Evolutionary conservation across 352 stramenopile species (phyloP), one percentile per base, ranked within the genome.

Genomic region (Phytophthora boehmeriae): DNA sequence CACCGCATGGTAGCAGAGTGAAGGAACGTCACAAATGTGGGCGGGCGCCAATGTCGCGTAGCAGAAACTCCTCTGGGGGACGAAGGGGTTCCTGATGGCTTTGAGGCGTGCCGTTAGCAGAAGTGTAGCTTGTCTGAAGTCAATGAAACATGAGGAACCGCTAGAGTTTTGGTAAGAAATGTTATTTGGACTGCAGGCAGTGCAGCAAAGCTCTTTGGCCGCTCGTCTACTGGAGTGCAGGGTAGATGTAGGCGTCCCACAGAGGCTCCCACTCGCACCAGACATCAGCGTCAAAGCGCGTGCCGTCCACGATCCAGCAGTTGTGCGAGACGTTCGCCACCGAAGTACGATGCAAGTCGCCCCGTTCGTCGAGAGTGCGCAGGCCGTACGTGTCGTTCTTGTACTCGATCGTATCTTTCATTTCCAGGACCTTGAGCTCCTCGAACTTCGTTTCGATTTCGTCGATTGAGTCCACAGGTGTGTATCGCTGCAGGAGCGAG

Each of bases 401-500:
- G 50, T 70, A 69, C 54, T 69, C 65, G 17, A 41, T 30, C 3
- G 60, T 66, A 44, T 63, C 48, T 23, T 55, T 52, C 59, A 70
- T 63, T 25, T 65, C 43, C 44, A 73, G 36, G 5, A 69, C 36
- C 35, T 13, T 50, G n/a, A 73, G 39, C 39, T 52, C 30, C 39
- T 59, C 52, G 27, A 50, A 59, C 52, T 22, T 49, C 20, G 27
- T 59, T 17, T 59, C 52, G 14, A 53, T 60, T 32, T 59, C 52
- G 23, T 59, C 52, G 52, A 59, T 13, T 19, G 52, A 59, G 41
- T 59, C 52, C 28, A 64, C 48, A 23, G 52, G 20, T 17, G 13
- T 60, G 54, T 77, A 80, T 22, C 59, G 53, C 11, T 61, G 56
- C 22, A 76, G 22, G 16, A 80, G 54, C 30, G 59, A 66, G 16